Evolutionary conservation across 257 asterid genomes (phyloP), one percentile per base, ranked within the genome.

Genomic region (Solanum chmielewskii): DNA sequence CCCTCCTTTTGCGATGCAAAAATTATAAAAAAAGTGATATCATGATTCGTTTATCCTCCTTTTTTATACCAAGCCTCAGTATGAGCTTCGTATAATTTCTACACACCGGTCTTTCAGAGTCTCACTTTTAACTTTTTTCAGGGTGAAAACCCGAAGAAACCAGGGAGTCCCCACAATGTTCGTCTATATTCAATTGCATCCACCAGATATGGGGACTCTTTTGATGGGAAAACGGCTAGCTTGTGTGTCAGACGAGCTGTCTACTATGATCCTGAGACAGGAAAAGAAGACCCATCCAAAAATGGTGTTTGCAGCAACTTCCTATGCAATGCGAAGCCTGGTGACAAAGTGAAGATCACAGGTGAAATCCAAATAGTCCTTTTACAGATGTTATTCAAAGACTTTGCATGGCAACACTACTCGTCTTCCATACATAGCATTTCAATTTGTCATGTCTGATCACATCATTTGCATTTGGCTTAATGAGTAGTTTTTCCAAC

Each of bases 121-220:
- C 35, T 84, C 60, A 66, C 87, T 31, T 37, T 44, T 75, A 23
- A 68, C 41, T 85, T 47, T 33, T 90, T 89, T 77, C 92, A 95
- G 98, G 98, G 98, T 25, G 98, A 96, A 91, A 95, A 95, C 86
- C 99, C 99, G 4, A 94, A 95, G 89, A 96, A 95, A 89, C 98
- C 98, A 39, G 99, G 98, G n/a, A 91, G 85, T 47, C 98, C 98
- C 33, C 92, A 96, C 87, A 97, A 91, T 89, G 98, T 97, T 88
- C 94, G 98, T 83, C 90, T 95, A 76, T 97, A 94, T 80, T 94
- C 99, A 68, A 97, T 97, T 91, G 98, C 98, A 86, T 97, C 99
- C 33, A 92, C 98, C 62, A 90, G 99, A 89, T 96, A 97, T 85
- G 98, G 98, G 9, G 98, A 97, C 93, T 89, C 64, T 83, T 95